phyloP scores from a whole-genome alignment of 306 rosid species.

The Hippophae rhamnoides region DNA sequence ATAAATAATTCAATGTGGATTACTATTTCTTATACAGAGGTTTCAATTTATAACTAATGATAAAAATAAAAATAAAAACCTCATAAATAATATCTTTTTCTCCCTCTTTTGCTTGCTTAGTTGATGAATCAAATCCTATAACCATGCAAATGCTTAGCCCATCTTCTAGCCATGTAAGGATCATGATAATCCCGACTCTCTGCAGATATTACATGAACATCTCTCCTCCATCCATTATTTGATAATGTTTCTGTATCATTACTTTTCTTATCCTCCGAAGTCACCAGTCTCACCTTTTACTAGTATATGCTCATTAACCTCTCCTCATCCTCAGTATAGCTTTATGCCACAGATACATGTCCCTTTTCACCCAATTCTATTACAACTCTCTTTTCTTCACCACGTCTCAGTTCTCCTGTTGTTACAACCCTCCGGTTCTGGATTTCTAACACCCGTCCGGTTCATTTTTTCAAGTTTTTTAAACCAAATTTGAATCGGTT shows the following conservation, averaged over 20 bases:
- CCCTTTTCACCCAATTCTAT: conserved; percentile 46
- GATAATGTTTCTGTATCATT: conserved; percentile 15
- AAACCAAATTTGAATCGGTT: too few relatives aligned
- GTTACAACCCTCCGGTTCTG: conserved; percentile 54
- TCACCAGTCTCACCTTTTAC: conserved; percentile 62
- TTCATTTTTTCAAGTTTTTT: too few relatives aligned
- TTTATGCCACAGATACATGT: conserved; percentile 59
- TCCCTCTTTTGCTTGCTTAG: too few relatives aligned
- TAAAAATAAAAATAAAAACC: too few relatives aligned
- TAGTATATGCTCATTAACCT: conserved; percentile 41
- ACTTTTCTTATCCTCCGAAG: conserved; percentile 39
- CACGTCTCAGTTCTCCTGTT: conserved; percentile 72
- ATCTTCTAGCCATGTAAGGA: conserved; percentile 93
- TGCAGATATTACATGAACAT: conserved; percentile 9
- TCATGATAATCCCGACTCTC: conserved; percentile 86
- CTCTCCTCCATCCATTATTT: too few relatives aligned
- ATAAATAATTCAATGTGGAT: too few relatives aligned
- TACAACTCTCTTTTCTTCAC: conserved; percentile 63
- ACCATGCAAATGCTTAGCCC: conserved; percentile 95
- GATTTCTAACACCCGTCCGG: too few relatives aligned
- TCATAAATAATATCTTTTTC: too few relatives aligned
- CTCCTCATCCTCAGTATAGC: conserved; percentile 57
- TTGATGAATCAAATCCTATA: conserved; percentile 51
- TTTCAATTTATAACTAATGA: too few relatives aligned
- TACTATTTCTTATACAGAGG: too few relatives aligned